phyloP scores from a whole-genome alignment of 1,284 basidiomycete genomes.

The Pseudozyma tsukubaensis region DNA sequence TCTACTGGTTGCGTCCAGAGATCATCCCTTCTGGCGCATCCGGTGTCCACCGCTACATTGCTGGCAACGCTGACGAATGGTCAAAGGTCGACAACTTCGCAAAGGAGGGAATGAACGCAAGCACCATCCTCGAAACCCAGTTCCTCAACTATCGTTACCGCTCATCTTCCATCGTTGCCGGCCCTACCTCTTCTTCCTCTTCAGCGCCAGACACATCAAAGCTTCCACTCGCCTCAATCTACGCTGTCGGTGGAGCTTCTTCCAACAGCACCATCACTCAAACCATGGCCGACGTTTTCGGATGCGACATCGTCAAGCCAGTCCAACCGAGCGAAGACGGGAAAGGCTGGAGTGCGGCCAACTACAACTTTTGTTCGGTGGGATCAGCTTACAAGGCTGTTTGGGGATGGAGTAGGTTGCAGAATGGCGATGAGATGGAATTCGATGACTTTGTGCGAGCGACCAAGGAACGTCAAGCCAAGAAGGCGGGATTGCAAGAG shows the following conservation, averaged over 20 bases:
- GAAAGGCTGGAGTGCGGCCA: slow-evolving; percentile 29
- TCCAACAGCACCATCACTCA: slow-evolving; percentile 80
- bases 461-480: slow-evolving; percentile 26
- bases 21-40: slow-evolving; percentile 80
- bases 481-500: slow-evolving; percentile 8
- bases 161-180: slow-evolving; percentile 77
- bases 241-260: slow-evolving; percentile 84
- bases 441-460: slow-evolving; percentile 52
- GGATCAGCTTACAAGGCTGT: slow-evolving; percentile 65
- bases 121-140: slow-evolving; percentile 87
- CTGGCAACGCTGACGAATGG: slow-evolving; percentile 52
- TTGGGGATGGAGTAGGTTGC: slow-evolving; percentile 55
- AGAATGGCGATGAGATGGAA: slow-evolving; percentile 13
- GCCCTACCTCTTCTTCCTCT: slow-evolving; percentile 9
- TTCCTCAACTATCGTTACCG: slow-evolving; percentile 81
- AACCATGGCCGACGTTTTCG: slow-evolving; percentile 81
- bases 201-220: slow-evolving; percentile 16
- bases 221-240: slow-evolving; percentile 74
- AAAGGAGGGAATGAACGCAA: slow-evolving; percentile 74
- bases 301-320: slow-evolving; percentile 64
- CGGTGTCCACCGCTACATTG: slow-evolving; percentile 76
- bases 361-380: slow-evolving; percentile 66
- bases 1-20: slow-evolving; percentile 83
- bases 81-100: slow-evolving; percentile 63
- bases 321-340: slow-evolving; percentile 43